Conservation (phyloP, 345 rosid species). For the Aquilaria yunnanensis region DNA sequence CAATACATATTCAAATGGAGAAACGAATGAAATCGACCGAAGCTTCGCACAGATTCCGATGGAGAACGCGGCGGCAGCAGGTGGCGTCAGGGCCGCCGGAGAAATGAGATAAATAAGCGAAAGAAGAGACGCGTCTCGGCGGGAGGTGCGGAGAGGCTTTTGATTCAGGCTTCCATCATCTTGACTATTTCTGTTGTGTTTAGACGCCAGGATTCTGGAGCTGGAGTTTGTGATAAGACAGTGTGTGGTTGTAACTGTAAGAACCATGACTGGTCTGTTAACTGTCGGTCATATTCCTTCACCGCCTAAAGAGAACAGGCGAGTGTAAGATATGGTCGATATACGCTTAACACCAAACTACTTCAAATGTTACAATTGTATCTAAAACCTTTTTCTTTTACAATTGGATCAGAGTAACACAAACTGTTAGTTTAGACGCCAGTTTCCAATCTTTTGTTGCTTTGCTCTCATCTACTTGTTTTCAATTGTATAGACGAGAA, state of each 20-base stretch:
- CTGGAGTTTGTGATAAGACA: slow-evolving; percentile 31
- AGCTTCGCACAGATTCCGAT: slow-evolving; percentile 61
- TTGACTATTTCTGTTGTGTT: slow-evolving; percentile 11
- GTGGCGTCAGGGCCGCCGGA: slow-evolving; percentile 21
- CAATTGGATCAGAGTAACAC: too few relatives aligned
- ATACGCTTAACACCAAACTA: too few relatives aligned
- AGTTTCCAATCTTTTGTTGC: too few relatives aligned
- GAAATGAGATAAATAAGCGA: slow-evolving; percentile 42
- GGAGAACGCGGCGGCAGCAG: slow-evolving; percentile 63
- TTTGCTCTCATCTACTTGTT: too few relatives aligned
- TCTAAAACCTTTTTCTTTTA: too few relatives aligned
- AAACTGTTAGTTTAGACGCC: too few relatives aligned
- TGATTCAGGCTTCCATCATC: not conserved
- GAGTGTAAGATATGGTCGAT: too few relatives aligned
- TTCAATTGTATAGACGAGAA: too few relatives aligned
- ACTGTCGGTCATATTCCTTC: not conserved
- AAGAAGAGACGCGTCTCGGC: slow-evolving; percentile 44
- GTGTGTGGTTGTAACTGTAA: slow-evolving; percentile 22
- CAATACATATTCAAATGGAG: too few relatives aligned
- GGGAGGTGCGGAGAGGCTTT: slow-evolving; percentile 25
- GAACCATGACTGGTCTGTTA: not conserved
- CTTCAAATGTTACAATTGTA: too few relatives aligned
- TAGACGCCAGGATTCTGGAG: slow-evolving; percentile 15
- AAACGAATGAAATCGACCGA: not conserved
- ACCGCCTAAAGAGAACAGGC: too few relatives aligned